A percentile compares a stretch with the other conserved stretches of the same genome.
Conservation (phyloP, 2,329 filamentous ascomycete genomes). For the Trichophyton verrucosum region DNA sequence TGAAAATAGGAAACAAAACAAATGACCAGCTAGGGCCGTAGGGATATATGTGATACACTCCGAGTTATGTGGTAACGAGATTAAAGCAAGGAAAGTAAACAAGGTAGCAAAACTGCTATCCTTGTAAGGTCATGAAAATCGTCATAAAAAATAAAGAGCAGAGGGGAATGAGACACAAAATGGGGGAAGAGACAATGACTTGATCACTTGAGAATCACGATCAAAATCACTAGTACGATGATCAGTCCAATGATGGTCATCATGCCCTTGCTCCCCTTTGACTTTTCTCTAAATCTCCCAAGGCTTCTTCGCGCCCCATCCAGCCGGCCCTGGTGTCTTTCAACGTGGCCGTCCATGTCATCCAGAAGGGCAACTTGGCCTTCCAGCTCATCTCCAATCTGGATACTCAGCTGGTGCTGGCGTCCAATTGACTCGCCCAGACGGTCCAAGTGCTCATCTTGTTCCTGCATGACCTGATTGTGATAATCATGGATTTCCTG, state of each 20-base stretch:
- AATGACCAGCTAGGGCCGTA: background rate
- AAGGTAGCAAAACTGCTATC: background rate
- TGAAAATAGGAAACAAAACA: background rate
- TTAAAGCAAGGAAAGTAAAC: background rate
- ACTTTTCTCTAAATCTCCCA: conserved; percentile 57
- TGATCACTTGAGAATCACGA: conserved; percentile 62
- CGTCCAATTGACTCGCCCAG: conserved; percentile 76
- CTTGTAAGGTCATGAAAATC: background rate
- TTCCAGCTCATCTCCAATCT: conserved; percentile 92
- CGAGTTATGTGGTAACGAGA: background rate
- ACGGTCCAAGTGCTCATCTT: conserved; percentile 84
- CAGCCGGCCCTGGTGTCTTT: conserved; percentile 65
- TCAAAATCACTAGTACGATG: conserved; percentile 66
- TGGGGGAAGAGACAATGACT: background rate
- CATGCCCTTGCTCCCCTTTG: conserved; percentile 79
- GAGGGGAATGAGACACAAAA: background rate
- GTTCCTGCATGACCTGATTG: conserved; percentile 64
- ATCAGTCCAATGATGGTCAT: conserved; percentile 70
- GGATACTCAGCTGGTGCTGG: conserved; percentile 84
- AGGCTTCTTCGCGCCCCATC: conserved; percentile 62
- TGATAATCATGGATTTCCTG: conserved; percentile 81
- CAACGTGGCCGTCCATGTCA: conserved; percentile 71
- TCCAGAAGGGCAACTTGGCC: conserved; percentile 80
- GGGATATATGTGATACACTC: conserved; percentile 2
- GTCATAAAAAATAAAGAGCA: background rate